Percentiles rank a stretch among this genome's conserved stretches.
Evolutionary conservation across 169 alveolate genomes (phyloP).

Genomic region (Plasmodium vinckei): DNA sequence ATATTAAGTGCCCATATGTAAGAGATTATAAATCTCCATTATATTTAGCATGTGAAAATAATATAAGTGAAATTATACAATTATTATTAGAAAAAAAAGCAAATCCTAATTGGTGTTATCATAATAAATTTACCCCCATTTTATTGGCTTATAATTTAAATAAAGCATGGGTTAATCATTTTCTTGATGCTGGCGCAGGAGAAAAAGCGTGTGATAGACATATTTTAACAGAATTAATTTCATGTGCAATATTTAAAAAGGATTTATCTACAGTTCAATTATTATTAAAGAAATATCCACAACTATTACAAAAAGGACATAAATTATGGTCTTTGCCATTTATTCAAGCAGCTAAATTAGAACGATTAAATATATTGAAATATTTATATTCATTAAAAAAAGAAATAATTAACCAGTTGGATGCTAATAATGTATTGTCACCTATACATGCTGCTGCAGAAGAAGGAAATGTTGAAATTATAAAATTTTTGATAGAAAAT

Average conservation of each 20-base stretch:
- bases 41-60: slow-evolving; percentile 90
- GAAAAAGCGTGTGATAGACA: slow-evolving; percentile 81
- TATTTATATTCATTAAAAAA: slow-evolving; percentile 71
- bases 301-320: slow-evolving; percentile 86
- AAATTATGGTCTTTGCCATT: slow-evolving; percentile 89
- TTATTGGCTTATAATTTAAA: slow-evolving; percentile 88
- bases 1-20: slow-evolving; percentile 85
- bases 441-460: slow-evolving; percentile 88
- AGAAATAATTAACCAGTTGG: slow-evolving; percentile 74
- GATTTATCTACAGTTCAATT: slow-evolving; percentile 84
- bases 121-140: slow-evolving; percentile 86
- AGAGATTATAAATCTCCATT: slow-evolving; percentile 90
- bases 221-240: slow-evolving; percentile 85
- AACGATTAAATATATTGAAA: slow-evolving; percentile 78
- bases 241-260: slow-evolving; percentile 87
- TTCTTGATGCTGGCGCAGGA: slow-evolving; percentile 91
- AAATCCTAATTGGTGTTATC: slow-evolving; percentile 89
- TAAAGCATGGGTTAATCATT: slow-evolving; percentile 86
- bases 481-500: slow-evolving; percentile 75
- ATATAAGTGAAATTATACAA: slow-evolving; percentile 83
- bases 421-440: slow-evolving; percentile 78
- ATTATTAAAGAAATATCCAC: slow-evolving; percentile 86
- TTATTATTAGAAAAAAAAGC: slow-evolving; percentile 88
- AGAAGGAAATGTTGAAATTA: slow-evolving; percentile 86
- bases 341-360: slow-evolving; percentile 85